Base-by-base conservation (phyloP, 306 rosid genomes). In the Vicia sativa region DNA sequence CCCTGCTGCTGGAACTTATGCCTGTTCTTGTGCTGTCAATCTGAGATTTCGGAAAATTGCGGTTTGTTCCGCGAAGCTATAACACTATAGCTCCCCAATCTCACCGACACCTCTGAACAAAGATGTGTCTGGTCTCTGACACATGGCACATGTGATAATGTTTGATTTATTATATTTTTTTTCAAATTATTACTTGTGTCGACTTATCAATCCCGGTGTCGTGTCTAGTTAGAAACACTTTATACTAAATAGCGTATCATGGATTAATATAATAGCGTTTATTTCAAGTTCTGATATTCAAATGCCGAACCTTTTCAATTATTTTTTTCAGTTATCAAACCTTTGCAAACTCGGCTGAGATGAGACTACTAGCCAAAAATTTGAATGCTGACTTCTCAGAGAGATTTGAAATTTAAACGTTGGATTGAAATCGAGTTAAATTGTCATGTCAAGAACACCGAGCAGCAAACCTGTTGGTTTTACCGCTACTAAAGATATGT, bases 401-500 rank as follows among this genome's bases (percentile, higher is more conserved):
- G 35, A 31, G 35, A 31, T 31, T 31, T 31, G 35, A 31, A 31
- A 66, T 50, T 49, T 65, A 19, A 35, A 35, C 11, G 48, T 26
- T 15, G 70, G 44, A 29, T 55, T 67, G 62, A 62, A 55, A 39
- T 70, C 7, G 62, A 57, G 58, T 43, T 77, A 62, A 77, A 49
- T 68, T 23, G 48, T 37, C 35, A 77, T 77, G 82, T 81, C 85
- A 28, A 65, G 14, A 58, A 37, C 49, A 74, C 50, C 61, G 42
- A 44, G 48, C 7, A 29, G 18, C 31, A 69, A 69, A 43, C 58
- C 63, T 58, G 74, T 55, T 16, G 62, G 90, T 71, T 66, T 78
- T 67, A 77, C 74, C 62, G 58, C 83, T 57, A 70, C 99, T 3
- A 93, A 88, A 85, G 81, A 84, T 71, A 89, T 90, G 35, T 93